Evolutionary conservation across 768 basidiomycete species (phyloP).

Genomic region (Hericium rajendrae): DNA sequence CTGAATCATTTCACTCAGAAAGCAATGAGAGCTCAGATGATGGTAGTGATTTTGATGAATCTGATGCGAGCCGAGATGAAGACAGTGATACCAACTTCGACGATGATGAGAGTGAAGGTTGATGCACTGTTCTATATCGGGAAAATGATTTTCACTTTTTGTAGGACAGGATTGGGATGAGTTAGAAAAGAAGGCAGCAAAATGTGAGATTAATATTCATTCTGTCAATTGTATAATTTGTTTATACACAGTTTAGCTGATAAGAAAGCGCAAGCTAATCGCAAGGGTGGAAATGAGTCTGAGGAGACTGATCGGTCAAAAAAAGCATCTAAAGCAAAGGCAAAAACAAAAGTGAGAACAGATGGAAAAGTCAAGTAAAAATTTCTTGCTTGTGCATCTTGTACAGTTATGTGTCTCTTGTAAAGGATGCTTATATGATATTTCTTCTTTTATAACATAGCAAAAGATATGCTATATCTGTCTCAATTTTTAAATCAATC

Average conservation of each 20-base stretch:
- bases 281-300: slow-evolving; percentile 22
- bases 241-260: slow-evolving; percentile 26
- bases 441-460: too few species aligned
- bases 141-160: neutral
- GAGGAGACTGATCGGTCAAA: slow-evolving; percentile 34
- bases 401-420: too few species aligned
- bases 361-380: slow-evolving; percentile 3
- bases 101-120: slow-evolving; percentile 50
- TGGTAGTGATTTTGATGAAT: slow-evolving; percentile 47
- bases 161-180: slow-evolving; percentile 94
- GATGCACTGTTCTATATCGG: slow-evolving; percentile 4
- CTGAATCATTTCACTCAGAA: slow-evolving; percentile 31
- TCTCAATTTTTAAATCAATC: too few species aligned
- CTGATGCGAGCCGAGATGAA: slow-evolving; percentile 44
- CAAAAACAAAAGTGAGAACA: slow-evolving; percentile 20
- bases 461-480: too few species aligned
- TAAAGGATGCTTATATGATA: too few species aligned
- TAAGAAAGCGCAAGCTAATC: slow-evolving; percentile 30
- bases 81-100: slow-evolving; percentile 60
- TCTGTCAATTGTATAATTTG: neutral
- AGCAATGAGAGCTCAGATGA: slow-evolving; percentile 25
- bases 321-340: slow-evolving; percentile 23
- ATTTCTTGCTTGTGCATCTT: too few species aligned
- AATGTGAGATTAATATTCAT: slow-evolving; percentile 40
- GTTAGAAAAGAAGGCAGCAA: slow-evolving; percentile 83